These are phyloP conservation scores for Tylopilus felleus DNA, from an alignment of 768 basidiomycete genomes.

Conservation along the genomic window DNA sequence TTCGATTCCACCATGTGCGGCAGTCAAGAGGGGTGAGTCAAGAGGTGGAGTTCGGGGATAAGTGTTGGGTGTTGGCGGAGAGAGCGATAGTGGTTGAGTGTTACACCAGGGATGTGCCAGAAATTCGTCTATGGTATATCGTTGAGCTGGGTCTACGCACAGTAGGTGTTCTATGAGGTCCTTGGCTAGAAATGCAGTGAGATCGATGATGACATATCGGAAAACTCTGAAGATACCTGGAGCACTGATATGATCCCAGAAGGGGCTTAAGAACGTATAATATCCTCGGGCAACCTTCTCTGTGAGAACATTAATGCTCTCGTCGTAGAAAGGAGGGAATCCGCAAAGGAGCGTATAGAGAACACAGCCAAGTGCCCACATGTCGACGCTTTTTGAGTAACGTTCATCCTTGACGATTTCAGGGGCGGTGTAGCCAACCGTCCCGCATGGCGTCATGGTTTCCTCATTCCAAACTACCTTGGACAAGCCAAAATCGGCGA, in stretches of 20 bases:
- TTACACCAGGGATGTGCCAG: slow-evolving; percentile 95
- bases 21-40: slow-evolving; percentile 88
- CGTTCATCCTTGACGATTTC: slow-evolving; percentile 99
- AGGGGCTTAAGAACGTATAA: slow-evolving; percentile 97
- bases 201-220: neutral
- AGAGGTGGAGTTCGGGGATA: slow-evolving; percentile 46
- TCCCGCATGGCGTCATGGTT: slow-evolving; percentile 99
- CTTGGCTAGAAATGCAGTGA: slow-evolving; percentile 58
- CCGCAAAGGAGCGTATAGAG: slow-evolving; percentile 97
- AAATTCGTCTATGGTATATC: slow-evolving; percentile 98
- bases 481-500: slow-evolving; percentile 95
- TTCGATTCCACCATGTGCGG: slow-evolving; percentile 72
- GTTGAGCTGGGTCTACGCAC: slow-evolving; percentile 91
- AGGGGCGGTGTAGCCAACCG: slow-evolving; percentile 98
- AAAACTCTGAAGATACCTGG: slow-evolving; percentile 49
- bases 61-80: slow-evolving; percentile 60
- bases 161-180: slow-evolving; percentile 93
- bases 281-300: slow-evolving; percentile 97
- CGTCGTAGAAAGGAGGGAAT: slow-evolving; percentile 98
- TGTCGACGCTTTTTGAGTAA: slow-evolving; percentile 95
- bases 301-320: slow-evolving; percentile 95
- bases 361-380: slow-evolving; percentile 99
- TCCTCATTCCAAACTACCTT: slow-evolving; percentile 99
- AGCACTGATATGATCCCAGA: slow-evolving; percentile 95
- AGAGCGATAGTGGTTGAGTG: slow-evolving; percentile 57